These are phyloP conservation scores for Xylariaceae sp. DNA, from an alignment of 2,329 filamentous ascomycete species.

Conservation along the genomic window DNA sequence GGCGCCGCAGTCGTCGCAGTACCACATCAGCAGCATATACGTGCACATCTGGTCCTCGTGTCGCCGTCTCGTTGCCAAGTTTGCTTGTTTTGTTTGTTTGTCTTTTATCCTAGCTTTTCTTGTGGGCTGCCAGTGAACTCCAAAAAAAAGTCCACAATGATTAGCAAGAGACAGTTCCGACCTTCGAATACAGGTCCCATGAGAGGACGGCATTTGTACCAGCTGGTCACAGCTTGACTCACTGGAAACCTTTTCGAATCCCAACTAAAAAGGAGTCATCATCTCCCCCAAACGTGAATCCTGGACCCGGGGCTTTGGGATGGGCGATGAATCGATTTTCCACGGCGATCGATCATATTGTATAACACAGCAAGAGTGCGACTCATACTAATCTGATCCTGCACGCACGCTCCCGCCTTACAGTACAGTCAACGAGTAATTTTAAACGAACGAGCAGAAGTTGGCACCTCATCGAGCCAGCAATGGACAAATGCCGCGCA, in stretches of 20 bases:
- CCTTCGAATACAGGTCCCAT: no score
- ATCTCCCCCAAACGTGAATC: conserved; percentile 6
- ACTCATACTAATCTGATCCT: no score
- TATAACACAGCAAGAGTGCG: no score
- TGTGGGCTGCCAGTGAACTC: conserved; percentile 9
- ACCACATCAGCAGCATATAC: conserved; percentile 29
- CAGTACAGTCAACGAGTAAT: conserved; percentile 7
- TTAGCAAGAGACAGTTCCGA: no score
- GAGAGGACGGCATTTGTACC: no score
- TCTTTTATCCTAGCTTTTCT: no score
- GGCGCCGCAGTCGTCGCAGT: conserved; percentile 29
- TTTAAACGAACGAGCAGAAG: no score
- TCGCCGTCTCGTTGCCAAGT: conserved; percentile 2
- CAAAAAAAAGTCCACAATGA: conserved; percentile 15
- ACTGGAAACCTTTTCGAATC: no score
- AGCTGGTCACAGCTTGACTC: conserved; percentile 10
- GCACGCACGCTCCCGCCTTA: conserved; percentile 3
- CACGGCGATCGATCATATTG: conserved; percentile 6
- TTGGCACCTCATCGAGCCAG: conserved; percentile 7
- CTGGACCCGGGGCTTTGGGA: conserved; percentile 1
- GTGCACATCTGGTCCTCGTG: conserved; percentile 22
- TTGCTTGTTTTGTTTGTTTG: no score
- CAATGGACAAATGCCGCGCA: conserved; percentile 7
- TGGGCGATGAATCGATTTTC: neutral
- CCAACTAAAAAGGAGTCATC: no score